These are phyloP conservation scores for Chloranthus sessilifolius DNA, from an alignment of 164 flowering plant genomes.

Conservation along the genomic window DNA sequence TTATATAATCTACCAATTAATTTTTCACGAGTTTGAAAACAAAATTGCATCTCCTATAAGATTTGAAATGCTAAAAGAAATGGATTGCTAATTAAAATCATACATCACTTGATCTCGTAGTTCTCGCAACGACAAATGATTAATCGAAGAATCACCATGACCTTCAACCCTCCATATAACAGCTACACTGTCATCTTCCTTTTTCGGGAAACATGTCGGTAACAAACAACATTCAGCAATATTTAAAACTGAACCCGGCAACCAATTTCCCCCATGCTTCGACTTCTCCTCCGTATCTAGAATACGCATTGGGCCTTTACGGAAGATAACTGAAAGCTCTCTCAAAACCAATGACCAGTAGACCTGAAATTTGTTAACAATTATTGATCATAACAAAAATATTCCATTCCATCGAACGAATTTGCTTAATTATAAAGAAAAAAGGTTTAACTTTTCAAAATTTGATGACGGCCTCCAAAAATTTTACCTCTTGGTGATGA, in stretches of 20 bases:
- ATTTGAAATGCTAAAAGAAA: not conserved
- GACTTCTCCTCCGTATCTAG: conserved; percentile 57
- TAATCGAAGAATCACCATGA: conserved; percentile 47
- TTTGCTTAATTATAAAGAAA: not conserved
- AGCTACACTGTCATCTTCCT: conserved; percentile 53
- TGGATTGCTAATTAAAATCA: conserved; percentile 10
- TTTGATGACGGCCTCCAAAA: not conserved
- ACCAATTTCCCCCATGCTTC: conserved; percentile 73
- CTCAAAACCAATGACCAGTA: conserved; percentile 74
- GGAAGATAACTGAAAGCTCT: conserved; percentile 63
- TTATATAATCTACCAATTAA: too few species aligned
- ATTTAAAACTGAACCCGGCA: conserved; percentile 74
- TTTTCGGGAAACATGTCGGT: conserved; percentile 39
- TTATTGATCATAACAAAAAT: conserved; percentile 4
- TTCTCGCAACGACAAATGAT: conserved; percentile 53
- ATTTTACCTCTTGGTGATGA: conserved; percentile 66
- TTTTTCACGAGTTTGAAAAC: too few species aligned
- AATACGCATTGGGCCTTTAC: conserved; percentile 52
- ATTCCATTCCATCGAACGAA: not conserved
- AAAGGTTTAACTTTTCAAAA: too few species aligned
- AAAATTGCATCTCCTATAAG: too few species aligned
- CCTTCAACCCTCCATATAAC: conserved; percentile 85
- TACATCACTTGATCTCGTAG: conserved; percentile 88
- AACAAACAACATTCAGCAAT: conserved; percentile 83
- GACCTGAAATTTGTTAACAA: conserved; percentile 31